These are phyloP conservation scores for Amylocarpus encephaloides DNA, from an alignment of 2,329 filamentous ascomycete species.

Conservation along the genomic window DNA sequence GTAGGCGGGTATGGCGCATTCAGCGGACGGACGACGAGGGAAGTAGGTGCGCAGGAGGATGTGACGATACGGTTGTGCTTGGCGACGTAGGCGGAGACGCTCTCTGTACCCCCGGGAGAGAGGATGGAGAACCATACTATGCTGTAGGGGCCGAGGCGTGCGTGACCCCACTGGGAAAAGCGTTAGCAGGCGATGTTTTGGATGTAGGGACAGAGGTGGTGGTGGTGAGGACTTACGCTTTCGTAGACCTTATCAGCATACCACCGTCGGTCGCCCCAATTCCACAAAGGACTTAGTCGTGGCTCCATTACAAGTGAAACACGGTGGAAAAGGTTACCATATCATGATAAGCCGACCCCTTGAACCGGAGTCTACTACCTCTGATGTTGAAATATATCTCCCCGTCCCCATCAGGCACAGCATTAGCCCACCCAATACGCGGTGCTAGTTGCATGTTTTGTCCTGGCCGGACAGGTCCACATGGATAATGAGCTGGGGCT, in stretches of 20 bases:
- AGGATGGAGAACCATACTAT: slow-evolving; percentile 39
- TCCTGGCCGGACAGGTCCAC: slow-evolving; percentile 17
- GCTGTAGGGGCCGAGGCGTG: slow-evolving; percentile 36
- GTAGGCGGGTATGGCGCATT: slow-evolving; percentile 2
- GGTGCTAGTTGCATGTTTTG: slow-evolving; percentile 27
- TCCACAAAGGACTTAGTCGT: slow-evolving; percentile 26
- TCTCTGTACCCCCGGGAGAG: slow-evolving; percentile 22
- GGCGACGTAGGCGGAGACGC: slow-evolving; percentile 29
- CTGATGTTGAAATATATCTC: slow-evolving; percentile 22
- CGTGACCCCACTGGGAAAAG: slow-evolving; percentile 39
- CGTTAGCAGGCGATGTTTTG: too few relatives aligned
- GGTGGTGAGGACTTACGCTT: slow-evolving; percentile 3
- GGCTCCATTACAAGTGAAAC: neutral
- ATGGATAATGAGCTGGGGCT: slow-evolving; percentile 27
- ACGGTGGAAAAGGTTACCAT: slow-evolving; percentile 29
- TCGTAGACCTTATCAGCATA: slow-evolving; percentile 29
- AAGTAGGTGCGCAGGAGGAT: slow-evolving; percentile 22
- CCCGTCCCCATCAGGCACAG: slow-evolving; percentile 32
- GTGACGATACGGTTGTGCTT: slow-evolving; percentile 27
- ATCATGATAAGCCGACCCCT: slow-evolving; percentile 40
- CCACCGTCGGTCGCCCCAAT: slow-evolving; percentile 38
- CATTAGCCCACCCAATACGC: slow-evolving; percentile 35
- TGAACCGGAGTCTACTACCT: slow-evolving; percentile 31
- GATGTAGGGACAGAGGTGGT: too few relatives aligned
- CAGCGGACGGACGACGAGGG: slow-evolving; percentile 18